Evolutionary conservation across 176 grass and related monocot genomes (phyloP).

Genomic region (Zoysia japonica): DNA sequence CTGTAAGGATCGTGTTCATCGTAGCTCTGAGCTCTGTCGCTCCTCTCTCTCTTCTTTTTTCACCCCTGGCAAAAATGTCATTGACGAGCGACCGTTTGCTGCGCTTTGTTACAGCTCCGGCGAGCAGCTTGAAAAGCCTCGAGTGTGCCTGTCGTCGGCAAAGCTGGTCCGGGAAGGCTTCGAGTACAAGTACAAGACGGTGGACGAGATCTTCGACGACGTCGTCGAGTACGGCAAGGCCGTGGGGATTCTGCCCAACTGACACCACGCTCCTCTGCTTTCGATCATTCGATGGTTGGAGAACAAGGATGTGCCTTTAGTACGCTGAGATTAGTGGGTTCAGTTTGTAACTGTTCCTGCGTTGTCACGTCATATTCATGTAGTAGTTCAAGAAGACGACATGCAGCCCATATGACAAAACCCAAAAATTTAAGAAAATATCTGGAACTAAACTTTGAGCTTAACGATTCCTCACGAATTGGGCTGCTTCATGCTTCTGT

Average conservation of each 20-base stretch:
- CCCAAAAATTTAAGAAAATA: too few species aligned
- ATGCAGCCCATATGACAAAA: too few species aligned
- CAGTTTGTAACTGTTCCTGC: too few species aligned
- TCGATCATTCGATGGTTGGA: too few species aligned
- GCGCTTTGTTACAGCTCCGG: conserved; percentile 41
- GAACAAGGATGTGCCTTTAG: too few species aligned
- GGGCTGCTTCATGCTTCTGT: too few species aligned
- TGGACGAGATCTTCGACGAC: conserved; percentile 54
- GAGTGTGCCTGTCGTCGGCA: conserved; percentile 47
- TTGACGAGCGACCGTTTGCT: not conserved
- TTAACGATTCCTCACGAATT: too few species aligned
- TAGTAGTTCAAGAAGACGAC: too few species aligned
- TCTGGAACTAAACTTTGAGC: too few species aligned
- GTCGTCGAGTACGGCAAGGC: conserved; percentile 47
- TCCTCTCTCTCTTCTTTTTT: not conserved
- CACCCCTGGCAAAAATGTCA: not conserved
- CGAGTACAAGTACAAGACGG: conserved; percentile 48
- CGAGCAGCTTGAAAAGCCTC: conserved; percentile 39
- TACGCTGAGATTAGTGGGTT: too few species aligned
- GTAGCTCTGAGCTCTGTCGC: not conserved
- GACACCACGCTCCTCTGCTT: not conserved
- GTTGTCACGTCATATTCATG: too few species aligned
- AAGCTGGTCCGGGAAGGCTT: conserved; percentile 59
- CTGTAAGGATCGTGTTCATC: not conserved
- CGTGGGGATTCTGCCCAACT: conserved; percentile 29